A percentile compares a stretch with the other conserved stretches of the same genome.
Evolutionary conservation across 2,329 filamentous ascomycete species (phyloP).

Genomic region (Sporothrix globosa): DNA sequence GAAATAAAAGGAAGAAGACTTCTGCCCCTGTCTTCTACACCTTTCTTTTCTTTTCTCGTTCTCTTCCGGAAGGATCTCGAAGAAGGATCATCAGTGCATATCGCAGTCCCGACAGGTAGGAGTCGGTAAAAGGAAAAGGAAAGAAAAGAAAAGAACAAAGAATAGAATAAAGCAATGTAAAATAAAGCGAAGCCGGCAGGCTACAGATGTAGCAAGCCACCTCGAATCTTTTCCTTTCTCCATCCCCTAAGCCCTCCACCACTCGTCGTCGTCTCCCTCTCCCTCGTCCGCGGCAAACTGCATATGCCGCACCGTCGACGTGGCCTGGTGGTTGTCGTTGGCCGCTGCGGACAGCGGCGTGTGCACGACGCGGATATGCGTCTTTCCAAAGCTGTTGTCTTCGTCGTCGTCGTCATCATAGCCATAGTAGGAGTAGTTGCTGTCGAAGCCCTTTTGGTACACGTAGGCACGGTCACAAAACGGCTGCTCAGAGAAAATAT

Average conservation of each 20-base stretch:
- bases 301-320: slow-evolving; percentile 48
- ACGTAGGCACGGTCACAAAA: not conserved
- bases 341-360: slow-evolving; percentile 35
- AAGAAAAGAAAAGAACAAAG: not conserved
- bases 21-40: not conserved
- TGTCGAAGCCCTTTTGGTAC: not conserved
- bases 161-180: not conserved
- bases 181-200: slow-evolving; percentile 9
- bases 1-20: slow-evolving; percentile 16
- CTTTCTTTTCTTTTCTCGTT: not conserved
- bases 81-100: slow-evolving; percentile 5
- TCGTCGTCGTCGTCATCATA: not conserved
- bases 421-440: not conserved
- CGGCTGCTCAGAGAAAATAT: slow-evolving; percentile 20
- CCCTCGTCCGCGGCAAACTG: slow-evolving; percentile 38
- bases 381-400: not conserved
- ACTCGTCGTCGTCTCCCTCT: slow-evolving; percentile 21
- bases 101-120: not conserved
- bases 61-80: slow-evolving; percentile 16
- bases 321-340: slow-evolving; percentile 37
- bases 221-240: not conserved
- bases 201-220: slow-evolving; percentile 27
- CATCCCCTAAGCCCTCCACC: slow-evolving; percentile 11
- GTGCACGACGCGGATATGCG: slow-evolving; percentile 31
- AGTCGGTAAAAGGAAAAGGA: not conserved